Evolutionary conservation across 805 yeast species (phyloP), one percentile per base, ranked within the genome.

Genomic region (Candida lessepsii): DNA sequence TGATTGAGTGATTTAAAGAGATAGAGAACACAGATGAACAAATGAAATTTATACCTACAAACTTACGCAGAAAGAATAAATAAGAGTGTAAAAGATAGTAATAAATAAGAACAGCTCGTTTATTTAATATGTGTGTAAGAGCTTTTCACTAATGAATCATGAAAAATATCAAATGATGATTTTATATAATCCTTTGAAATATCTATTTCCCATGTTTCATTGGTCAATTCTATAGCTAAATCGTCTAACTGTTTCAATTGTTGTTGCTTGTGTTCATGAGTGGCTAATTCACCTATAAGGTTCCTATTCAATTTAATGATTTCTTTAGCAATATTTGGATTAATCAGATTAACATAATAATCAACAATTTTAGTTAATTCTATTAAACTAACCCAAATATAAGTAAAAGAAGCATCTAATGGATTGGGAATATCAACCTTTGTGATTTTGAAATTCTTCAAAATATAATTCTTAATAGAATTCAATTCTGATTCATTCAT

Each of bases 391-490:
- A 42, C 29, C 28, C 56, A 35, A n/a, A 40, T 27, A 18, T 35
- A 29, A 14, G 34, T 40, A 18, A 40, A 34, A 3, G 24, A 14
- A 2, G 13, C 9, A 26, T 18, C 20, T 13, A 40, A 40, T 2
- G 25, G 18, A 16, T 29, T 15, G 3, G 54, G 50, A 18, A 56
- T 42, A 35, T 48, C 52, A 19, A 64, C 35, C 36, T 61, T 63
- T 4, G 49, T 53, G 35, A 60, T 48, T 29, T 60, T 63, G 21
- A 65, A 48, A 37, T 64, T 63, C 37, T 65, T 65, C 9, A 41
- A 39, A 37, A 67, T 44, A 40, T 42, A 63, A 31, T 65, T 65
- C 17, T 45, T 43, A 28, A 49, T 39, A 7, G 64, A 52, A 11
- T 58, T 52, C 16, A 45, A 39, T 33, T 57, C 60, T 43, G 58